Evolutionary conservation across 2,329 filamentous ascomycete genomes (phyloP).

Genomic region (Hypoxylon sp.): DNA sequence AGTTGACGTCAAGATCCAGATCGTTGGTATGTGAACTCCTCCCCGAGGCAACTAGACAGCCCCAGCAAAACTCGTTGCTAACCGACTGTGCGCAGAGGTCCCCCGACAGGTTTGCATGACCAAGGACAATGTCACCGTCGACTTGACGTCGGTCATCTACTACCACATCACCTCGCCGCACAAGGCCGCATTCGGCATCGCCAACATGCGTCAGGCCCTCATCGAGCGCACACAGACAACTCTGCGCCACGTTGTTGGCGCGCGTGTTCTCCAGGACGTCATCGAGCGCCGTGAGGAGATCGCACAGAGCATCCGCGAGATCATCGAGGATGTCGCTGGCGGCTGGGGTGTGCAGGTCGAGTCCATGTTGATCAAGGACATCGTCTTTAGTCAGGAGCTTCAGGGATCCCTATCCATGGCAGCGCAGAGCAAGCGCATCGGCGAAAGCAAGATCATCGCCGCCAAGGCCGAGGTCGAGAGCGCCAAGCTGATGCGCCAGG

Average conservation of each 20-base stretch:
- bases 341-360: constrained; percentile 98
- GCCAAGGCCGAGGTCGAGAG: constrained; percentile 97
- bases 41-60: constrained; percentile 5
- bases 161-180: constrained; percentile 97
- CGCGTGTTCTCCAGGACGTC: constrained; percentile 94
- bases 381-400: constrained; percentile 94
- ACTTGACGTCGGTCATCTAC: constrained; percentile 97
- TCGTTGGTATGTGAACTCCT: constrained; percentile 66
- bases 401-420: constrained; percentile 98
- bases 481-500: constrained; percentile 92
- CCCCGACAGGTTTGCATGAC: constrained; percentile 99
- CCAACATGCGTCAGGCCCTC: constrained; percentile 94
- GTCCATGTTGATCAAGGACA: constrained; percentile 99
- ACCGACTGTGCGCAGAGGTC: constrained; percentile 69
- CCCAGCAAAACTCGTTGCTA: constrained; percentile 1
- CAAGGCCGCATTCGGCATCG: constrained; percentile 96
- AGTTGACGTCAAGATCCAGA: constrained; percentile 99
- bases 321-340: constrained; percentile 93
- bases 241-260: constrained; percentile 94
- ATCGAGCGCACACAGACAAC: constrained; percentile 98
- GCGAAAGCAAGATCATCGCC: constrained; percentile 98
- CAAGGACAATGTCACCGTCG: constrained; percentile 97
- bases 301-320: constrained; percentile 93
- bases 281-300: constrained; percentile 99
- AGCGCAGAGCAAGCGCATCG: constrained; percentile 97